Conservation (phyloP, 1,139 yeast species). For the Pichia sp. region DNA sequence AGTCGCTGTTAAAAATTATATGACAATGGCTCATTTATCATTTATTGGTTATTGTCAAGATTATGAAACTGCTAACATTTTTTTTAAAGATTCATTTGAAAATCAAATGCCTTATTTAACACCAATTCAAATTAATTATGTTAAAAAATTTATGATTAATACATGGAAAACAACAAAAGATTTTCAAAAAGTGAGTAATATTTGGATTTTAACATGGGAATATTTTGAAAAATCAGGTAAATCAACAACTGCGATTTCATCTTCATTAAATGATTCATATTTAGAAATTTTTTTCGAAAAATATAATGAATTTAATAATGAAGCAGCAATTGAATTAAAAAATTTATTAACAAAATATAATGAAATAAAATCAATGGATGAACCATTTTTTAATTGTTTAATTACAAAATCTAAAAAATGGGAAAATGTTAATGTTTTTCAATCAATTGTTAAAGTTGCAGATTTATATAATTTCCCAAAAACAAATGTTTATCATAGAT, state of each 20-base stretch:
- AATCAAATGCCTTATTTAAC: slow-evolving; percentile 65
- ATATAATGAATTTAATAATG: slow-evolving; percentile 49
- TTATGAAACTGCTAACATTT: slow-evolving; percentile 60
- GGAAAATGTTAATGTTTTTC: slow-evolving; percentile 59
- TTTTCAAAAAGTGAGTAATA: slow-evolving; percentile 49
- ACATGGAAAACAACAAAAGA: slow-evolving; percentile 53
- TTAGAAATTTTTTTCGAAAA: slow-evolving; percentile 61
- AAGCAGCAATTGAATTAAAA: slow-evolving; percentile 54
- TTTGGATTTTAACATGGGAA: slow-evolving; percentile 59
- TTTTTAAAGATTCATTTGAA: slow-evolving; percentile 64
- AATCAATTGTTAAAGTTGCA: slow-evolving; percentile 59
- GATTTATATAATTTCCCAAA: slow-evolving; percentile 52
- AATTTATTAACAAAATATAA: slow-evolving; percentile 53
- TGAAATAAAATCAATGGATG: slow-evolving; percentile 55
- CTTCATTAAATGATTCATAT: slow-evolving; percentile 63
- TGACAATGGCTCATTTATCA: slow-evolving; percentile 64
- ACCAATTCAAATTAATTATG: slow-evolving; percentile 67
- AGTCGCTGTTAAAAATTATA: slow-evolving; percentile 33
- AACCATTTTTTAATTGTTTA: slow-evolving; percentile 74
- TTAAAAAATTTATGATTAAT: slow-evolving; percentile 60
- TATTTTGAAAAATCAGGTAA: slow-evolving; percentile 46
- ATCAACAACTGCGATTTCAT: slow-evolving; percentile 57
- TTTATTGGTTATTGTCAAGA: slow-evolving; percentile 81
- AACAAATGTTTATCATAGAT: slow-evolving; percentile 69
- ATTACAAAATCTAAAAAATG: slow-evolving; percentile 62